These are phyloP conservation scores for Fusarium nurragi DNA, from an alignment of 2,329 filamentous ascomycete species.

Conservation along the genomic window DNA sequence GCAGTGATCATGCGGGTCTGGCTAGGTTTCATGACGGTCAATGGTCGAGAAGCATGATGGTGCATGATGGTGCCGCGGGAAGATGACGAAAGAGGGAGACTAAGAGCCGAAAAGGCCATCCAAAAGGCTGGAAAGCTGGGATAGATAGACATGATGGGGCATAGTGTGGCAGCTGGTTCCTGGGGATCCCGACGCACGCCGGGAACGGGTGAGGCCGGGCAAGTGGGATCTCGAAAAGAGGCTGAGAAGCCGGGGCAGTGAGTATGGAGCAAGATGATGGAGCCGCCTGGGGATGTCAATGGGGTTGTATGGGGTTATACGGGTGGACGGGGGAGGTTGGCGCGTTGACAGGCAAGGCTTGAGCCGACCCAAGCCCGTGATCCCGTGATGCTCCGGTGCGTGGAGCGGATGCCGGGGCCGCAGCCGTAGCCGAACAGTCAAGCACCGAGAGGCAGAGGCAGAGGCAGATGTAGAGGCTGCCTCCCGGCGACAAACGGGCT, in stretches of 20 bases:
- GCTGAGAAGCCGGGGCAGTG: conserved; percentile 42
- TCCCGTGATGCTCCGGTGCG: conserved; percentile 46
- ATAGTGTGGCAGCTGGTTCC: conserved; percentile 36
- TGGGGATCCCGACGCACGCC: conserved; percentile 44
- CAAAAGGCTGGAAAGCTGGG: conserved; percentile 9
- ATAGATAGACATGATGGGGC: conserved; percentile 21
- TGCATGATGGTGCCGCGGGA: conserved; percentile 41
- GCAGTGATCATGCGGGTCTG: conserved; percentile 20
- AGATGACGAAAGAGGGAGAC: conserved; percentile 34
- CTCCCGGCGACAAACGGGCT: conserved; percentile 39
- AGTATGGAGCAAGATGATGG: conserved; percentile 38
- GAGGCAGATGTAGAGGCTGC: conserved; percentile 2
- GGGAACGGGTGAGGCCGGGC: conserved; percentile 43
- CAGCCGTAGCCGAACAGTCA: conserved; percentile 43
- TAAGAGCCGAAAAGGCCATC: conserved; percentile 23
- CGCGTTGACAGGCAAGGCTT: conserved; percentile 34
- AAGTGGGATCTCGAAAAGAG: conserved; percentile 39
- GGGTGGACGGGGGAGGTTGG: conserved; percentile 25
- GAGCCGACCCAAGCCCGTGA: conserved; percentile 44
- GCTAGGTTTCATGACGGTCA: conserved; percentile 29
- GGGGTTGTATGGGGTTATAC: conserved; percentile 33
- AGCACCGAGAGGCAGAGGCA: conserved; percentile 17
- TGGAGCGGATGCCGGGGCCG: conserved; percentile 40
- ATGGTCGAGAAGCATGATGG: conserved; percentile 32
- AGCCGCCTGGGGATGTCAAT: conserved; percentile 21